Evolutionary conservation across 208 protist genomes (phyloP), one percentile per base, ranked within the genome.

Genomic region (Acanthamoeba polyphaga): DNA sequence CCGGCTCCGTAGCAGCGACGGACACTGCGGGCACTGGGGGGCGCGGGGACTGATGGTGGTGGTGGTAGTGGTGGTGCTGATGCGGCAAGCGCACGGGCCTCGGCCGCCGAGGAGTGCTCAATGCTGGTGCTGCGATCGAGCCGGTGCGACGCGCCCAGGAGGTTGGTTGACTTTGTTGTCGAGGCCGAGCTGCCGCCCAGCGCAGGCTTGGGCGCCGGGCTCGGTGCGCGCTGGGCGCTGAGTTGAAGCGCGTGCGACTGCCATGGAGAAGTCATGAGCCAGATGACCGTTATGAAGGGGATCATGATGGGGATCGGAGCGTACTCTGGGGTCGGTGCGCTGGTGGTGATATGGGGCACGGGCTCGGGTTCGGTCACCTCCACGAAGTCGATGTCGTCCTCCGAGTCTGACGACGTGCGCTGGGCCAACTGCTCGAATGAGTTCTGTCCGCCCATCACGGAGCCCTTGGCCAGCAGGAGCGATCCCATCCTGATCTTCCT

Each of bases 381-480:
- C 27, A 10, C 19, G 2, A 13, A 89, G 43, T 89, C 51, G 22
- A 62, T 1, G 12, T 89, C 53, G n/a, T 89, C 55, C 13, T 24
- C 74, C 2, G 74, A 19, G 29, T 9, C 24, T 2, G 15, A 13
- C 32, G 24, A 13, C 32, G 24, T 0, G 8, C 62, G 51, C 22
- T 34, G 5, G 49, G 60, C 22, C n/a, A 91, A 32, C 2, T 24
- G 58, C 32, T 64, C 60, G 29, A 91, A 91, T 34, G 15, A 15
- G 58, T 91, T 91, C 34, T 91, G 85, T 17, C 58, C 58, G 24
- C 85, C 55, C 32, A 72, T 68, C 85, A 91, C 70, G 29, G 51
- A 51, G 85, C 85, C 85, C 60, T 91, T 64, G 49, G 85, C 85
- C 85, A 91, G 32, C 60, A 91, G n/a, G 22, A 91, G 85, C 58